A percentile compares a stretch with the other conserved stretches of the same genome.
phyloP scores from a whole-genome alignment of 352 stramenopile genomes.

The Hyaloperonospora arabidopsidis region DNA sequence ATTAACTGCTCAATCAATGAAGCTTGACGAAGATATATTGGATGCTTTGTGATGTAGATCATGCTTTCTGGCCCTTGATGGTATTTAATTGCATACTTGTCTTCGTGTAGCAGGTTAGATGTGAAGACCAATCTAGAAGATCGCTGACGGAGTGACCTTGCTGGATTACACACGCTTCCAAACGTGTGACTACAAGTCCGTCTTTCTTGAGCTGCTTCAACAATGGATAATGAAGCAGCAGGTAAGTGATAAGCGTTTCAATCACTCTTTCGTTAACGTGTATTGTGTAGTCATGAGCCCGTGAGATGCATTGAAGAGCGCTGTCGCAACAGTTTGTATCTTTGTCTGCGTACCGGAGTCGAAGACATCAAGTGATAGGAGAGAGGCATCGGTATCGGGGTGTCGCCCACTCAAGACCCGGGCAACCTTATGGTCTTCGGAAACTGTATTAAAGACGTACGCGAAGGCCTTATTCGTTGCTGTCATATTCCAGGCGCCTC shows the following conservation, averaged over 20 bases:
- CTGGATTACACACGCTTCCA: slow-evolving; percentile 3
- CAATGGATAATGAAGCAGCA: slow-evolving; percentile 11
- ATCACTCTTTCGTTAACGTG: slow-evolving; percentile 6
- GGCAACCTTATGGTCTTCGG: slow-evolving; percentile 7
- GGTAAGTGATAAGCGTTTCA: slow-evolving; percentile 8
- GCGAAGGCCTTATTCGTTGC: slow-evolving; percentile 18
- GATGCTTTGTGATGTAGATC: slow-evolving; percentile 1
- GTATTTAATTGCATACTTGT: neutral
- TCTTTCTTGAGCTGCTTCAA: slow-evolving; percentile 1
- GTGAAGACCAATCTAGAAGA: neutral
- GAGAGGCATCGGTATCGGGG: neutral
- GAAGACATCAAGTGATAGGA: slow-evolving; percentile 2
- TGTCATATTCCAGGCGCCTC: slow-evolving; percentile 16
- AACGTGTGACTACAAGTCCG: neutral
- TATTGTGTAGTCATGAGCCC: slow-evolving; percentile 2
- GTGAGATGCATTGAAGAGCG: slow-evolving; percentile 2
- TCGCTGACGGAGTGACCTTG: slow-evolving; percentile 3
- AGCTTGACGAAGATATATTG: slow-evolving; percentile 3
- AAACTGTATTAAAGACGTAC: neutral
- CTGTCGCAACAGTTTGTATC: neutral
- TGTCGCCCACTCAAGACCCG: slow-evolving; percentile 11
- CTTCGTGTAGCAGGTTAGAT: neutral
- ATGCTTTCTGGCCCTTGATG: neutral
- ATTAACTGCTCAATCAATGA: slow-evolving; percentile 11
- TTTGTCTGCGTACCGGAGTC: slow-evolving; percentile 8